A percentile compares a stretch with the other conserved stretches of the same genome.
Evolutionary conservation across 176 grass and related monocot genomes (phyloP).

Genomic region (Hordeum vulgare): DNA sequence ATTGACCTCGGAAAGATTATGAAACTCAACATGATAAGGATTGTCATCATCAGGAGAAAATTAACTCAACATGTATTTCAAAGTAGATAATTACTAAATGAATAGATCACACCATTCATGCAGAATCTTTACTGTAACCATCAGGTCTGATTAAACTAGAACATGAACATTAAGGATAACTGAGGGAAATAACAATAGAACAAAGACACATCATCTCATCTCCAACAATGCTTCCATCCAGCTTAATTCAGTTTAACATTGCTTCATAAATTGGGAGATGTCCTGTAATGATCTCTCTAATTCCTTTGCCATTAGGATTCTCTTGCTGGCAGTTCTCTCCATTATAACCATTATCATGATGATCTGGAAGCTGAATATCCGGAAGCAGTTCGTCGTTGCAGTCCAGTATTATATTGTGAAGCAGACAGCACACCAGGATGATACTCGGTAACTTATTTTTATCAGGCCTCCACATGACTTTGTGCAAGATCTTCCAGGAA

Average conservation of each 20-base stretch:
- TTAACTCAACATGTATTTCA: constrained; percentile 8
- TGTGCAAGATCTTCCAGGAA: constrained; percentile 96
- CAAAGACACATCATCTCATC: constrained; percentile 11
- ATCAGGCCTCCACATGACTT: constrained; percentile 98
- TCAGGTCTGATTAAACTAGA: constrained; percentile 11
- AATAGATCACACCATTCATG: constrained; percentile 2
- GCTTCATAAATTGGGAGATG: constrained; percentile 31
- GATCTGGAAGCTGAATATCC: constrained; percentile 50
- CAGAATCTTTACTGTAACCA: constrained; percentile 28
- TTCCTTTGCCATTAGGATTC: constrained; percentile 55
- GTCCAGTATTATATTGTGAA: constrained; percentile 98
- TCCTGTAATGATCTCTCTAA: constrained; percentile 72
- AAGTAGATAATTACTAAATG: constrained; percentile 7
- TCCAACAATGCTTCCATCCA: not conserved
- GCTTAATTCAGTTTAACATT: constrained; percentile 12
- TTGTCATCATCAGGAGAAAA: constrained; percentile 12
- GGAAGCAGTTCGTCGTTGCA: constrained; percentile 56
- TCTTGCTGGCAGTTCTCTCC: constrained; percentile 52
- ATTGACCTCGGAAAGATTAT: not conserved
- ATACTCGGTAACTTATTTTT: constrained; percentile 95
- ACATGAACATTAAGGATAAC: constrained; percentile 12
- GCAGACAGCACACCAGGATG: constrained; percentile 91
- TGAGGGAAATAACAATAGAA: constrained; percentile 3
- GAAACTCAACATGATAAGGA: not conserved
- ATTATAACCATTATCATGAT: constrained; percentile 78